Percentiles rank a stretch among this genome's conserved stretches.
These are phyloP conservation scores for Cylindrodendrum hubeiense DNA, from an alignment of 2,329 filamentous ascomycete genomes.

Conservation along the genomic window DNA sequence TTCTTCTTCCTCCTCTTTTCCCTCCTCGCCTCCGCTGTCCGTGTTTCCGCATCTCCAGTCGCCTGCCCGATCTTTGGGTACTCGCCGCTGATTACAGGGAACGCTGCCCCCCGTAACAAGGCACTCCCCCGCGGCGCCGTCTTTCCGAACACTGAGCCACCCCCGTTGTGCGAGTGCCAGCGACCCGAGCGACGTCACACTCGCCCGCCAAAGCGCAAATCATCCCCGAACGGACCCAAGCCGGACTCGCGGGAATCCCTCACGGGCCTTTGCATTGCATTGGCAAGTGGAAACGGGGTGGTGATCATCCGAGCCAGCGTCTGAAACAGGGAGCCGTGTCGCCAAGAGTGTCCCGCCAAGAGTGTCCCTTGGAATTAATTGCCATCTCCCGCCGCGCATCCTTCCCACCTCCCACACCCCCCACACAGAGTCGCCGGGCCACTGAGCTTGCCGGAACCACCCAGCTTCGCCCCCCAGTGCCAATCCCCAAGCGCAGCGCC, in stretches of 20 bases:
- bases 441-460: slow-evolving; percentile 1
- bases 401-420: slow-evolving; percentile 13
- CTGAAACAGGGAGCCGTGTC: slow-evolving; percentile 27
- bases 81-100: slow-evolving; percentile 11
- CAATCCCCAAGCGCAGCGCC: slow-evolving; percentile 31
- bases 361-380: slow-evolving; percentile 21
- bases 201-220: slow-evolving; percentile 1
- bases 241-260: background rate
- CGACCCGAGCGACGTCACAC: slow-evolving; percentile 1
- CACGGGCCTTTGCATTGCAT: slow-evolving; percentile 6
- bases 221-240: background rate
- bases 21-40: background rate
- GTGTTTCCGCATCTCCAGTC: slow-evolving; percentile 1
- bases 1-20: background rate
- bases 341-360: slow-evolving; percentile 14
- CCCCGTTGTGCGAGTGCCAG: background rate
- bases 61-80: background rate
- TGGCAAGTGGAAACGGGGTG: slow-evolving; percentile 12
- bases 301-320: slow-evolving; percentile 22
- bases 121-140: background rate
- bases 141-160: background rate
- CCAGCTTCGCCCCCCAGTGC: slow-evolving; percentile 7
- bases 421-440: slow-evolving; percentile 14
- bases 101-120: background rate
- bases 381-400: slow-evolving; percentile 1